Base-by-base conservation (phyloP, 805 yeast species). In the Candida tibetensis region DNA sequence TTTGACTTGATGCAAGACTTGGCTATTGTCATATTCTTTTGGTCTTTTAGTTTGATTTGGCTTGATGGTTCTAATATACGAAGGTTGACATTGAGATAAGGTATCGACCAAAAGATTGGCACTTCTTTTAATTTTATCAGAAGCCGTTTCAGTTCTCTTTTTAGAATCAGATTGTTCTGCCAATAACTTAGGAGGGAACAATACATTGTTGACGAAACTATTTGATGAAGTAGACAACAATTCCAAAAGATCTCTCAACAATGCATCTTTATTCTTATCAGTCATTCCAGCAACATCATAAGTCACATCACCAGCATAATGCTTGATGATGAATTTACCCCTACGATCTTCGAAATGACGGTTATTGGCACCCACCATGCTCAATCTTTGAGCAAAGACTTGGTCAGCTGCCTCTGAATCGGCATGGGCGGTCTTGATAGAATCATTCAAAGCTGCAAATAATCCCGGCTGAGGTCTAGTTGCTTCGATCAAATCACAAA, bases 281-380 rank as follows among this genome's bases (percentile, higher is more conserved):
- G 99, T 93, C 86, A 93, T 89, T 5, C 85, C 84, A 21, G 72
- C 68, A 37, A 90, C 81, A 46, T 90, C 96, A 57, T 93, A 93
- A 9, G 89, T 85, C 33, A 93, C 99, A 66, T 93, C 99, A 57
- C 99, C 99, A 16, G 99, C 99, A 67, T 93, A 93, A 65, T 93
- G 99, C 66, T 87, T 90, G 55, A 93, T 79, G 39, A 93, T 69
- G 50, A 93, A 93, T 60, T 93, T 91, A 23, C 82, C 77, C 46
- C 85, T 81, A 56, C 99, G 81, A 52, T 85, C 76, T 53, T 90
- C 96, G 57, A 93, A 89, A 60, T 93, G 95, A 17, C 86, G 83
- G 60, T 89, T 90, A 16, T 76, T 63, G 5, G 89, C 71, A 6
- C 72, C 73, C 41, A 93, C 85, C 79, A 86, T 74, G 49, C 88